phyloP scores from a whole-genome alignment of 2,329 filamentous ascomycete genomes.

The Dothiorella sarmentorum region DNA sequence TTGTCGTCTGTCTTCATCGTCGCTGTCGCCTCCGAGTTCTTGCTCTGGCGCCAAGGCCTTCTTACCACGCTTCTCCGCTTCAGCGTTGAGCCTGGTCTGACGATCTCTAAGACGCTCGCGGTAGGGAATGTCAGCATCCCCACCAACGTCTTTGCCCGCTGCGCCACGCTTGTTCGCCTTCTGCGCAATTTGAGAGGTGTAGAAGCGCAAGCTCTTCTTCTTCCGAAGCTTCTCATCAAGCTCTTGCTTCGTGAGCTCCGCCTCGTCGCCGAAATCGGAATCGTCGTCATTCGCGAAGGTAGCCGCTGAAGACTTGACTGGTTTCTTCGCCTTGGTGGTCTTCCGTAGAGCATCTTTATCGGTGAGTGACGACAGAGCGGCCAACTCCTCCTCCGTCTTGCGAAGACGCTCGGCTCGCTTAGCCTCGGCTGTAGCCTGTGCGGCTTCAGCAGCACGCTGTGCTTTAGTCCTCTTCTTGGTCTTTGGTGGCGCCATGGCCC shows the following conservation, averaged over 20 bases:
- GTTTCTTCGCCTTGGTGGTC: slow-evolving; percentile 45
- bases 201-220: slow-evolving; percentile 93
- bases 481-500: slow-evolving; percentile 28
- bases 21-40: slow-evolving; percentile 67
- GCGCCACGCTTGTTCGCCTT: slow-evolving; percentile 82
- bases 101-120: slow-evolving; percentile 84
- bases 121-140: slow-evolving; percentile 80
- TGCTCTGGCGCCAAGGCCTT: slow-evolving; percentile 57
- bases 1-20: slow-evolving; percentile 59
- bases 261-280: slow-evolving; percentile 93
- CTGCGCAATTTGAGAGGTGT: slow-evolving; percentile 95
- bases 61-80: slow-evolving; percentile 79
- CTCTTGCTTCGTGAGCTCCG: slow-evolving; percentile 69
- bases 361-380: slow-evolving; percentile 65
- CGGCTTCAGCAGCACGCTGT: slow-evolving; percentile 49
- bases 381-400: slow-evolving; percentile 66
- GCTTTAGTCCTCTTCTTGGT: slow-evolving; percentile 46
- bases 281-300: slow-evolving; percentile 53
- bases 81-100: slow-evolving; percentile 79
- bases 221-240: slow-evolving; percentile 82
- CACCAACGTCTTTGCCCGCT: slow-evolving; percentile 70
- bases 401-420: slow-evolving; percentile 52
- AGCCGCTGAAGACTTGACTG: slow-evolving; percentile 22
- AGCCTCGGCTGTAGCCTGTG: slow-evolving; percentile 53
- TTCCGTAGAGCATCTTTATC: slow-evolving; percentile 47